Evolutionary conservation across 2,329 filamentous ascomycete genomes (phyloP), one percentile per base, ranked within the genome.

Genomic region (Colletotrichum tabaci): DNA sequence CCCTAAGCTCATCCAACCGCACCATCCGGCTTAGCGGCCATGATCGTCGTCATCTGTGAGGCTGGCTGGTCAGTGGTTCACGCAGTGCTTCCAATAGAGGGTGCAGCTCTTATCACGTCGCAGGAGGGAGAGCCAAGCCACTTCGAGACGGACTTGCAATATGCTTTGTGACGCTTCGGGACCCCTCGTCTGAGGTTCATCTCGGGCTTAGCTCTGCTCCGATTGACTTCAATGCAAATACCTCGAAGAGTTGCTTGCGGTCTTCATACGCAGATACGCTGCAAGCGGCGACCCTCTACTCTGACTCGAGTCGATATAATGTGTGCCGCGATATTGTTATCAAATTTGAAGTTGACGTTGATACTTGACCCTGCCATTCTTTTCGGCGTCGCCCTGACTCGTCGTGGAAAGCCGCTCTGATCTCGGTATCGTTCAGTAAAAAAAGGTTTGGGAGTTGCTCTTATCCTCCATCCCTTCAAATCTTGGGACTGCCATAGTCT

Each of bases 21-120:
- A 42, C 65, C 65, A 60, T 47, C 52, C 53, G 40, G 35, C 58
- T 40, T 50, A 63, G 46, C 50, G 47, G 53, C 53, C 66, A 55
- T 46, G 47, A 60, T 58, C 35, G 46, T 65, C 52, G 49, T 60
- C 65, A 68, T 38, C 26, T 57, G 46, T 71, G 58, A 47, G 38
- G 49, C 53, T 42, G 18, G 23, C 52, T 63, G n/a, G 38, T 21
- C 13, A n/a, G 21, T 61, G 47, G 18, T 57, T 61, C 40, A 52
- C 16, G 50, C 42, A 7, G 67, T 49, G 35, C 57, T 58, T 57
- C 57, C 46, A 46, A 53, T 71, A n/a, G 46, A 35, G 58, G 13
- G 2, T 58, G 58, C 58, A 71, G 64, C 30, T 68, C 50, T 58
- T 68, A 58, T 53, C 64, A 68, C 26, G 55, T 52, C 35, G 52